A percentile compares a stretch with the other conserved stretches of the same genome.
phyloP scores from a whole-genome alignment of 257 asterid species.

The Solanum bulbocastanum region DNA sequence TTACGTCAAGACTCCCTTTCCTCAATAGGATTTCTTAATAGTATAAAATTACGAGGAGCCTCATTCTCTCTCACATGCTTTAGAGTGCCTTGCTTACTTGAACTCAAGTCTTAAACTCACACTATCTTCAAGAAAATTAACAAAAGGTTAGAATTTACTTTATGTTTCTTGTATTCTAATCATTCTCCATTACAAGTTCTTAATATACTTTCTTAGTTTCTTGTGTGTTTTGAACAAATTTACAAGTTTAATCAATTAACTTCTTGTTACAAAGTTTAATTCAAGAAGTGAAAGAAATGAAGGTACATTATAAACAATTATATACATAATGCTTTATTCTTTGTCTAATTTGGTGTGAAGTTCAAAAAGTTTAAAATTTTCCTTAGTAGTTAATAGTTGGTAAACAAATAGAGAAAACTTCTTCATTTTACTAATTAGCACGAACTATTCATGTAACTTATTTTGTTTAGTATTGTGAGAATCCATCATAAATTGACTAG shows the following conservation, averaged over 20 bases:
- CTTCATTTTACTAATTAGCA: background rate
- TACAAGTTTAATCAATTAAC: background rate
- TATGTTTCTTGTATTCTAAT: background rate
- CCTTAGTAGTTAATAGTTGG: background rate
- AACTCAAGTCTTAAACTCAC: background rate
- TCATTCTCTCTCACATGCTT: conserved; percentile 1
- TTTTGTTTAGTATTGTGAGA: background rate
- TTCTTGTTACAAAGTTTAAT: background rate
- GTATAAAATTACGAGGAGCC: background rate
- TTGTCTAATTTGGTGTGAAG: background rate
- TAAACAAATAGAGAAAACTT: background rate
- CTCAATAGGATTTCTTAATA: background rate
- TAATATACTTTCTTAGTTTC: background rate
- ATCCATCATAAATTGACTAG: background rate
- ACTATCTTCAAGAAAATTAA: background rate
- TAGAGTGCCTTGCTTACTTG: background rate
- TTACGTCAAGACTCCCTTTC: background rate
- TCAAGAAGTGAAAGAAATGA: background rate
- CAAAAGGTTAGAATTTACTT: background rate
- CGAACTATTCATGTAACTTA: background rate
- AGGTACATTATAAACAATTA: background rate
- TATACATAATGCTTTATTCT: background rate
- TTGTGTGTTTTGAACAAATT: background rate
- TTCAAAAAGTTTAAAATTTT: background rate
- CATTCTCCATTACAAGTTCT: background rate